phyloP scores from a whole-genome alignment of 2,329 filamentous ascomycete species.

The Pseudopithomyces maydicus region DNA sequence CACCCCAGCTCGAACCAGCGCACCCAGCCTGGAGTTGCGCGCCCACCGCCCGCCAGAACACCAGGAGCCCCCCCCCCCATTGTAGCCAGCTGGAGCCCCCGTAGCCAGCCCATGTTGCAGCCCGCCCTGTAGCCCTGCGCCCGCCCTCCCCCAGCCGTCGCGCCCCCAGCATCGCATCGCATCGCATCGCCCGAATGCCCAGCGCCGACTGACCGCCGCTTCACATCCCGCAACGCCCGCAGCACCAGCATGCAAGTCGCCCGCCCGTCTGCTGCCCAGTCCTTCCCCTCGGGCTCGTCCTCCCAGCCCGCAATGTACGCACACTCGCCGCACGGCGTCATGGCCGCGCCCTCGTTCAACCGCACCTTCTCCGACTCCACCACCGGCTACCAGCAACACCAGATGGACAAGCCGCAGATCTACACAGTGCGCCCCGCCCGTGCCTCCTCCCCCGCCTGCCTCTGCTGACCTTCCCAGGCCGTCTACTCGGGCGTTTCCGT shows the following conservation, averaged over 20 bases:
- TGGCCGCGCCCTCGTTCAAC: conserved; percentile 41
- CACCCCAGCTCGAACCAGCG: too few relatives aligned
- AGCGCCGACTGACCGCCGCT: conserved; percentile 15
- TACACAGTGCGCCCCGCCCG: conserved; percentile 53
- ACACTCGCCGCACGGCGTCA: conserved; percentile 38
- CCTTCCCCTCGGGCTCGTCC: conserved; percentile 28
- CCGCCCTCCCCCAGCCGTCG: not conserved
- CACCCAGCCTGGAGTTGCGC: too few relatives aligned
- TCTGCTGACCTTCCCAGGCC: conserved; percentile 55
- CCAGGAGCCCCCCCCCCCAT: too few relatives aligned
- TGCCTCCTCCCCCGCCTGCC: conserved; percentile 71
- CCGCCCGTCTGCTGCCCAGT: conserved; percentile 32
- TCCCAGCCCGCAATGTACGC: conserved; percentile 41
- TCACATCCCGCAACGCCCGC: conserved; percentile 11
- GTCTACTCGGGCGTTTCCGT: conserved; percentile 95
- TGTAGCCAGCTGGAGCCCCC: too few relatives aligned
- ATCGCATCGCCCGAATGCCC: not conserved
- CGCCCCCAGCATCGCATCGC: not conserved
- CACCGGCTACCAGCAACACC: conserved; percentile 40
- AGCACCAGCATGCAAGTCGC: conserved; percentile 40
- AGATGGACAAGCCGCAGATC: conserved; percentile 55
- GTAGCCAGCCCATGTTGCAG: not conserved
- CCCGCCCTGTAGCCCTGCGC: not conserved
- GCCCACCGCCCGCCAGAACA: not conserved
- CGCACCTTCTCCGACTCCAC: conserved; percentile 47